These are phyloP conservation scores for Geranomyces variabilis DNA, from an alignment of 192 early-diverging fungal species.

Conservation along the genomic window DNA sequence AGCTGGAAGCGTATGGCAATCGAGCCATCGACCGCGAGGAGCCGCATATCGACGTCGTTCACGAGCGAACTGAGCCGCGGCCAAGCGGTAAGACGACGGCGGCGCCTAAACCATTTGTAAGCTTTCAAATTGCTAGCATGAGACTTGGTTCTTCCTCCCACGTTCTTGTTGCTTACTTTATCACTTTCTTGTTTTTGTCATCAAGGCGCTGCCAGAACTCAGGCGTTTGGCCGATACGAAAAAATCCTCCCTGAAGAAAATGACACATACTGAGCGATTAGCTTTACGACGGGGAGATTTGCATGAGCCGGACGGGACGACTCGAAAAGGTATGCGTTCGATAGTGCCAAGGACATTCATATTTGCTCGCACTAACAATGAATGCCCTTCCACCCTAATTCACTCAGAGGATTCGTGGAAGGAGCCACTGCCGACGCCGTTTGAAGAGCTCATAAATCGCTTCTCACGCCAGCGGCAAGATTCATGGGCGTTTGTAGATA, in stretches of 20 bases:
- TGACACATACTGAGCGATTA: conserved; percentile 36
- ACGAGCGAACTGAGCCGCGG: conserved; percentile 27
- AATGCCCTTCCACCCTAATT: too few species aligned
- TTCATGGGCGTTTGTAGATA: conserved; percentile 2
- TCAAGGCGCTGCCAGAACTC: not conserved
- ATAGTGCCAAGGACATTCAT: not conserved
- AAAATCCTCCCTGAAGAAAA: conserved; percentile 13
- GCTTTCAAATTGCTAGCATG: not conserved
- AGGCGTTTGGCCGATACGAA: conserved; percentile 5
- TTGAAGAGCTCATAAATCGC: conserved; percentile 46
- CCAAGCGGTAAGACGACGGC: not conserved
- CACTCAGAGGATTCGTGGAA: not conserved
- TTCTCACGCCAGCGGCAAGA: conserved; percentile 5
- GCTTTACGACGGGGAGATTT: conserved; percentile 20
- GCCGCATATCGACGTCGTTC: conserved; percentile 30
- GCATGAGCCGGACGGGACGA: conserved; percentile 30
- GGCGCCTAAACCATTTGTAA: not conserved
- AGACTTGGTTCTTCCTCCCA: not conserved
- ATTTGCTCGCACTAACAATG: too few species aligned
- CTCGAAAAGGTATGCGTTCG: not conserved
- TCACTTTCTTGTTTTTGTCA: not conserved
- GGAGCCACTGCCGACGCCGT: conserved; percentile 13
- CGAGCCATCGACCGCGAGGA: conserved; percentile 73
- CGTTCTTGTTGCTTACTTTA: not conserved
- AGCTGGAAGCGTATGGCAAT: conserved; percentile 68